These are phyloP conservation scores for Saccharomycopsis vini DNA, from an alignment of 805 yeast species.

Conservation along the genomic window DNA sequence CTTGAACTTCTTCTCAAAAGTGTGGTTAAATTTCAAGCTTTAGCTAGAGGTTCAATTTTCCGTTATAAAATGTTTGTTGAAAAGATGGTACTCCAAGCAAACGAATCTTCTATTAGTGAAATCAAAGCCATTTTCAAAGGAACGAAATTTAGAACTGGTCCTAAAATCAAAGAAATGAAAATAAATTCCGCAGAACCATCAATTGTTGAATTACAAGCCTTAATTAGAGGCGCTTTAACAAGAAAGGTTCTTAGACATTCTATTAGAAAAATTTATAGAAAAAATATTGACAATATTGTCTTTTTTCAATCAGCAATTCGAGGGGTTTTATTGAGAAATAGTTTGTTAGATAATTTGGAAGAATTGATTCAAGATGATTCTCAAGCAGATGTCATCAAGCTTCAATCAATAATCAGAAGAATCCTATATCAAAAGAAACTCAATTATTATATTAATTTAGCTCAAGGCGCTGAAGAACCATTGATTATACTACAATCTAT, in stretches of 20 bases:
- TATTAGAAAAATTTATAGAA: conserved; percentile 21
- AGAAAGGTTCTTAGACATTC: conserved; percentile 24
- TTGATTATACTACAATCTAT: conserved; percentile 34
- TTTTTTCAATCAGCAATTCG: conserved; percentile 33
- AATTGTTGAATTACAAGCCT: conserved; percentile 33
- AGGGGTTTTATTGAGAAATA: conserved; percentile 29
- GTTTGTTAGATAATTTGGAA: conserved; percentile 17
- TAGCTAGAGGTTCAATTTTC: conserved; percentile 58
- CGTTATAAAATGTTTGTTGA: conserved; percentile 59
- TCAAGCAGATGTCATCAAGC: conserved; percentile 20
- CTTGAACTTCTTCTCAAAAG: conserved; percentile 25
- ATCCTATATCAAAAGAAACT: conserved; percentile 22
- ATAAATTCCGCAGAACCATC: conserved; percentile 3
- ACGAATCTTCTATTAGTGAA: conserved; percentile 38
- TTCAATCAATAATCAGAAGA: conserved; percentile 35
- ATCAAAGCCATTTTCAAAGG: conserved; percentile 36
- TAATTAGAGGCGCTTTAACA: conserved; percentile 40
- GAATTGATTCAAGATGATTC: conserved; percentile 19
- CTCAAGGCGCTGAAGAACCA: conserved; percentile 23
- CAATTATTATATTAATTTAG: conserved; percentile 20
- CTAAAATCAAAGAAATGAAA: conserved; percentile 3
- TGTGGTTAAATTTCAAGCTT: conserved; percentile 53
- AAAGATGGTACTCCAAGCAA: conserved; percentile 50
- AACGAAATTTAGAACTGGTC: conserved; percentile 17
- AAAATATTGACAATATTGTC: conserved; percentile 22